phyloP scores from a whole-genome alignment of 176 grass and related monocot genomes.

The Musa troglodytarum region DNA sequence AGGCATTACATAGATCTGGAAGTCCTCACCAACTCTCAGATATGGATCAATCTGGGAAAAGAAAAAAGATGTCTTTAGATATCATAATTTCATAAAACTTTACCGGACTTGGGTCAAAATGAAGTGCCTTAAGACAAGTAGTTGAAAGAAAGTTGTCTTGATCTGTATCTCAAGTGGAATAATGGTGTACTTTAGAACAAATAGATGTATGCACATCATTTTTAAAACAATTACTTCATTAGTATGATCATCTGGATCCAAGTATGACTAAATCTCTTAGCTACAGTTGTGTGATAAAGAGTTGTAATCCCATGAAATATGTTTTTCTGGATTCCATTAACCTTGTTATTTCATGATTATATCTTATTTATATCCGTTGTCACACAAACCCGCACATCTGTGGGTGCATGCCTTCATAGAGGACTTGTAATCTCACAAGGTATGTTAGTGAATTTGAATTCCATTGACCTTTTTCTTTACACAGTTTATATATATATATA shows the following conservation, averaged over 20 bases:
- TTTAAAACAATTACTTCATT: not conserved
- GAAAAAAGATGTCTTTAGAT: conserved; percentile 9
- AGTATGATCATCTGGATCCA: not conserved
- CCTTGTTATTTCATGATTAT: not conserved
- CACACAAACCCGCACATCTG: too few relatives aligned
- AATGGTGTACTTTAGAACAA: not conserved
- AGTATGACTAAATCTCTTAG: not conserved
- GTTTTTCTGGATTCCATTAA: not conserved
- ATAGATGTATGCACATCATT: not conserved
- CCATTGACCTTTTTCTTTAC: too few relatives aligned
- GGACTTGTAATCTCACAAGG: too few relatives aligned
- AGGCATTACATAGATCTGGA: conserved; percentile 69
- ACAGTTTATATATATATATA: too few relatives aligned
- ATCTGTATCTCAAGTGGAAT: not conserved
- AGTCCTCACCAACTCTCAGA: conserved; percentile 84
- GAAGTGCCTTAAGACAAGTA: not conserved
- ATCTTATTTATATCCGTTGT: not conserved
- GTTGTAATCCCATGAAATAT: not conserved
- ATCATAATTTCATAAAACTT: not conserved
- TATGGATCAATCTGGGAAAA: conserved; percentile 72
- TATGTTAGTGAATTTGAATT: too few relatives aligned
- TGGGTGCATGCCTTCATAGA: too few relatives aligned
- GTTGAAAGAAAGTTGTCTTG: not conserved
- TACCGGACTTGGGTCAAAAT: not conserved
- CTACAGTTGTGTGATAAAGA: too few relatives aligned